Evolutionary conservation across 768 basidiomycete genomes (phyloP).

Genomic region (Gloeophyllum trabeum): DNA sequence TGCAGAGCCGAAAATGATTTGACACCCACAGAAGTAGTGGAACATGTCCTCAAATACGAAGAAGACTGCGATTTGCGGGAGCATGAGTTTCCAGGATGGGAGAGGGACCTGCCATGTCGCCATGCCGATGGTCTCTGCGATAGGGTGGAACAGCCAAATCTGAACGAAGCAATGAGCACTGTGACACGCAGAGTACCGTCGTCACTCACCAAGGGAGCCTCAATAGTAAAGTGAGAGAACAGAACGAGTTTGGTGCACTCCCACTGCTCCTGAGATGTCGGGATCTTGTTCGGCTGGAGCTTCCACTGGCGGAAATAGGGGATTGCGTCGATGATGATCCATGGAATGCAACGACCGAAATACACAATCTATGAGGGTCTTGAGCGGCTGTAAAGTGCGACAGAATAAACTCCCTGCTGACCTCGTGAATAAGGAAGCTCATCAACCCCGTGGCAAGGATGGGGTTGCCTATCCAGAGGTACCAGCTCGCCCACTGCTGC

Average conservation of each 20-base stretch:
- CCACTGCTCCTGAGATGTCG: conserved; percentile 80
- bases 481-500: conserved; percentile 78
- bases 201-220: conserved; percentile 62
- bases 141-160: conserved; percentile 89
- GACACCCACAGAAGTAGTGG: conserved; percentile 70
- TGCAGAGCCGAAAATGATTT: background rate
- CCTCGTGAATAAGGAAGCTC: conserved; percentile 92
- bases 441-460: conserved; percentile 87
- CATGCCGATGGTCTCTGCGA: conserved; percentile 85
- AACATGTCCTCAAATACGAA: conserved; percentile 95
- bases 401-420: conserved; percentile 22
- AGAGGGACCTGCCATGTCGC: conserved; percentile 89
- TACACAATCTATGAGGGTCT: conserved; percentile 63
- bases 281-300: conserved; percentile 78
- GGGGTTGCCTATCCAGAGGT: conserved; percentile 79
- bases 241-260: conserved; percentile 92
- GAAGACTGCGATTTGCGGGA: conserved; percentile 74
- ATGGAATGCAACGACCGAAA: conserved; percentile 90
- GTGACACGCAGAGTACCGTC: background rate
- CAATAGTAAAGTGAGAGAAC: conserved; percentile 91
- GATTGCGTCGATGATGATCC: conserved; percentile 91
- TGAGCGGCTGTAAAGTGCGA: background rate
- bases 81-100: conserved; percentile 58
- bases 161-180: conserved; percentile 14
- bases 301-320: conserved; percentile 95